A percentile compares a stretch with the other conserved stretches of the same genome.
These are phyloP conservation scores for Naganishia sp. DNA, from an alignment of 1,284 basidiomycete species.

Conservation along the genomic window DNA sequence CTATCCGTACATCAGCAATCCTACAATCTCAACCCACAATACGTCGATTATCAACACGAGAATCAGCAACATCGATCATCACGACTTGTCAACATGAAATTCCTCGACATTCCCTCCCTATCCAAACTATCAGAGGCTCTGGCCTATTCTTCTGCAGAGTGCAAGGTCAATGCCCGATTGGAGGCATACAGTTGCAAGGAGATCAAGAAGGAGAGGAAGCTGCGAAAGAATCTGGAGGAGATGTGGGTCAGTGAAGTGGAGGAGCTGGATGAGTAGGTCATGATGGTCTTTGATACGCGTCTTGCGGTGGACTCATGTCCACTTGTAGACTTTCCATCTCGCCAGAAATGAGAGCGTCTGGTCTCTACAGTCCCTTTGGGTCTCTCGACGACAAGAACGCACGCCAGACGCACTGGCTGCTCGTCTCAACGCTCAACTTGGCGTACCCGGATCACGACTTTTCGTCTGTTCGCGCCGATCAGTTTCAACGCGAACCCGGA, in stretches of 20 bases:
- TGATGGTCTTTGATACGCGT: too few relatives aligned
- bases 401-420: constrained; percentile 61
- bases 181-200: constrained; percentile 99
- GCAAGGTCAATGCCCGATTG: constrained; percentile 85
- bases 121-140: constrained; percentile 78
- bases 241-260: constrained; percentile 50
- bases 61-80: background rate
- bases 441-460: constrained; percentile 99
- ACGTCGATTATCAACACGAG: background rate
- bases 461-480: constrained; percentile 83
- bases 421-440: constrained; percentile 94
- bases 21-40: background rate
- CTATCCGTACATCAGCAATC: background rate
- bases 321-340: constrained; percentile 41
- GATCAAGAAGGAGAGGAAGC: constrained; percentile 92
- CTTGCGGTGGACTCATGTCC: background rate
- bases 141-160: constrained; percentile 74
- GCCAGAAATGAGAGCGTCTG: constrained; percentile 53
- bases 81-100: constrained; percentile 69
- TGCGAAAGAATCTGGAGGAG: constrained; percentile 87
- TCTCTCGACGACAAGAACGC: constrained; percentile 52
- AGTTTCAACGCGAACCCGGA: constrained; percentile 81
- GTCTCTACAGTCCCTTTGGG: constrained; percentile 52
- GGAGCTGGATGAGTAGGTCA: constrained; percentile 48
- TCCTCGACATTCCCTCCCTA: constrained; percentile 80